These are phyloP conservation scores for Novymonas esmeraldas DNA, from an alignment of 208 protist genomes.

Conservation along the genomic window DNA sequence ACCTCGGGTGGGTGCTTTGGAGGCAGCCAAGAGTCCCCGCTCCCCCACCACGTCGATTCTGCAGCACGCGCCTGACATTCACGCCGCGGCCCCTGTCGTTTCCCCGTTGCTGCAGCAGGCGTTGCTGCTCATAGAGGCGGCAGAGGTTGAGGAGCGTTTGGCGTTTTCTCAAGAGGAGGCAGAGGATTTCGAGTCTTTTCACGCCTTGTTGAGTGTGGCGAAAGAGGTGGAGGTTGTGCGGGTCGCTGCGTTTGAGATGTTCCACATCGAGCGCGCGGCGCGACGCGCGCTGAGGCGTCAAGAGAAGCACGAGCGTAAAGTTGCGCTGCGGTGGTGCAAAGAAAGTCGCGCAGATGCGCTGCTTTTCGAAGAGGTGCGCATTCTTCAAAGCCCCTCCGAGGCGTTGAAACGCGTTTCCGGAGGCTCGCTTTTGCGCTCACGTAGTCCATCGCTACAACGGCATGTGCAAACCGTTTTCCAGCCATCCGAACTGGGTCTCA, in stretches of 20 bases:
- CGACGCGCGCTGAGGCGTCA: slow-evolving; percentile 47
- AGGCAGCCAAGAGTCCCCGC: neutral
- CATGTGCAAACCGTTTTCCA: slow-evolving; percentile 3
- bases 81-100: neutral
- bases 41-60: neutral
- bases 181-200: slow-evolving; percentile 34
- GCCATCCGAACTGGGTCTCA: too few species aligned
- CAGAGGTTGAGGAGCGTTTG: slow-evolving; percentile 51
- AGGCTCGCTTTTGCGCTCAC: slow-evolving; percentile 17
- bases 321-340: slow-evolving; percentile 40
- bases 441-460: slow-evolving; percentile 14
- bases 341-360: slow-evolving; percentile 45
- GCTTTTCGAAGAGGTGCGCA: slow-evolving; percentile 28
- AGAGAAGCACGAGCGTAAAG: slow-evolving; percentile 47
- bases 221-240: slow-evolving; percentile 45
- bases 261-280: slow-evolving; percentile 40
- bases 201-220: slow-evolving; percentile 32
- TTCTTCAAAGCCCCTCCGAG: slow-evolving; percentile 19
- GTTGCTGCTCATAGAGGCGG: slow-evolving; percentile 39
- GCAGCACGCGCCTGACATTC: neutral
- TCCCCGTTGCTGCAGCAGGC: slow-evolving; percentile 55
- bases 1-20: neutral
- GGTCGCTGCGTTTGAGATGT: slow-evolving; percentile 53
- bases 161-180: slow-evolving; percentile 37
- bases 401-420: neutral